A percentile compares a stretch with the other conserved stretches of the same genome.
phyloP scores from a whole-genome alignment of 768 basidiomycete genomes.

The Chalciporus chontae region DNA sequence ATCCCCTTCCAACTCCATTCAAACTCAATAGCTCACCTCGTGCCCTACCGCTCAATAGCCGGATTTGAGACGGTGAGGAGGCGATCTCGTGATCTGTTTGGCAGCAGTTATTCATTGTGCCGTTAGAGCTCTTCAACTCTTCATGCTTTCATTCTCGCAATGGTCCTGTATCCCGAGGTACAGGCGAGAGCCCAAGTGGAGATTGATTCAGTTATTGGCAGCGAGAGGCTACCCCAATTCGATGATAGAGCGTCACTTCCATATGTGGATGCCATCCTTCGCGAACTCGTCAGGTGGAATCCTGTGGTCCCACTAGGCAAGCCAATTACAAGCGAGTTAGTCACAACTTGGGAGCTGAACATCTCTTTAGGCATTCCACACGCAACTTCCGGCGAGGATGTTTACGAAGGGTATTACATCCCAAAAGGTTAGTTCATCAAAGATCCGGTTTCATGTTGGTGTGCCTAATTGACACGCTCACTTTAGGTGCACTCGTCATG shows the following conservation, averaged over 20 bases:
- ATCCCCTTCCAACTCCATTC: background rate
- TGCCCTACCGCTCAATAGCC: slow-evolving; percentile 8
- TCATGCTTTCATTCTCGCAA: slow-evolving; percentile 26
- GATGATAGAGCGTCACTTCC: slow-evolving; percentile 31
- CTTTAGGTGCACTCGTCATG: no score
- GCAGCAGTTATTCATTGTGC: background rate
- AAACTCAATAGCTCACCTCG: background rate
- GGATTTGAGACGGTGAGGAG: slow-evolving; percentile 24
- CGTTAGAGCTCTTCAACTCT: slow-evolving; percentile 24
- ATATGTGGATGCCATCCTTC: slow-evolving; percentile 40
- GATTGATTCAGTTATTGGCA: slow-evolving; percentile 26
- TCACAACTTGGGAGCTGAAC: background rate
- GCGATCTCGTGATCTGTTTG: background rate
- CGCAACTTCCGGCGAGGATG: slow-evolving; percentile 20
- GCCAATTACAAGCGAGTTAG: background rate
- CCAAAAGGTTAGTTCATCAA: slow-evolving; percentile 33
- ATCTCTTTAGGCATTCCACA: slow-evolving; percentile 22
- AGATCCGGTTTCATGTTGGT: background rate
- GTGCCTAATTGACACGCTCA: background rate
- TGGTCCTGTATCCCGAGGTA: slow-evolving; percentile 26
- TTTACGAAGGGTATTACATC: slow-evolving; percentile 36
- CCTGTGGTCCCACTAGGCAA: slow-evolving; percentile 22
- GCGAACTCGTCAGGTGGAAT: slow-evolving; percentile 31
- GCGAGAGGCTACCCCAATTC: slow-evolving; percentile 17
- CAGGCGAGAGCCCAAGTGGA: slow-evolving; percentile 25